Percentiles rank a stretch among this genome's conserved stretches.
phyloP scores from a whole-genome alignment of 2,329 filamentous ascomycete species.

The Aspergillus pseudonomiae region DNA sequence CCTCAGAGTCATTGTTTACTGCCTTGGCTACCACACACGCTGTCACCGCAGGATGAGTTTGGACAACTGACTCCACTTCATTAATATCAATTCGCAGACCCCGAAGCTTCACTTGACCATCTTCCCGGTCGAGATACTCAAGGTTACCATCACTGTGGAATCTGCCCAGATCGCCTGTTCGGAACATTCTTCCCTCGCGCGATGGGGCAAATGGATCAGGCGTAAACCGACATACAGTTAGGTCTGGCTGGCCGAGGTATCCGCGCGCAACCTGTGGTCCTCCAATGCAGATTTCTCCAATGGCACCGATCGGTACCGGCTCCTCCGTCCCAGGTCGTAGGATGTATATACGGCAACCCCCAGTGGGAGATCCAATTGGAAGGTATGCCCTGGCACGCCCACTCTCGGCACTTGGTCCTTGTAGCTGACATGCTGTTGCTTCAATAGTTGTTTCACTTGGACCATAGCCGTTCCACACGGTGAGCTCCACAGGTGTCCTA shows the following conservation, averaged over 20 bases:
- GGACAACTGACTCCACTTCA: constrained; percentile 5
- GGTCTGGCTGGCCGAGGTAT: constrained; percentile 2
- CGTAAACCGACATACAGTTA: neutral
- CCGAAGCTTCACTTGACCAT: constrained; percentile 12
- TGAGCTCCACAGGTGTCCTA: neutral
- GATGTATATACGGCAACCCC: no score
- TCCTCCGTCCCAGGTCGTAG: neutral
- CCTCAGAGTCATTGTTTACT: neutral
- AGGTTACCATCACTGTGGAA: constrained; percentile 4
- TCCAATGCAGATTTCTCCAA: constrained; percentile 6
- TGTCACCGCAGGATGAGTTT: neutral
- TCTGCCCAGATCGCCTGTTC: constrained; percentile 6
- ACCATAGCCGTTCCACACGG: neutral
- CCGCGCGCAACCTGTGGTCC: constrained; percentile 4
- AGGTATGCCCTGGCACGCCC: no score
- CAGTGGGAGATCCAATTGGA: no score
- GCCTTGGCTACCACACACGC: constrained; percentile 3
- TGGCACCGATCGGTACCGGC: neutral
- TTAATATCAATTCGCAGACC: constrained; percentile 8
- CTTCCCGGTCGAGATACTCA: constrained; percentile 6
- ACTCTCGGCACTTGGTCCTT: neutral
- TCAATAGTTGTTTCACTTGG: constrained; percentile 5
- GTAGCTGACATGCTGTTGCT: neutral
- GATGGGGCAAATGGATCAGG: neutral
- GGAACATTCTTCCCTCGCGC: constrained; percentile 5